phyloP scores from a whole-genome alignment of 768 basidiomycete species.

The Glaciozyma martinii region DNA sequence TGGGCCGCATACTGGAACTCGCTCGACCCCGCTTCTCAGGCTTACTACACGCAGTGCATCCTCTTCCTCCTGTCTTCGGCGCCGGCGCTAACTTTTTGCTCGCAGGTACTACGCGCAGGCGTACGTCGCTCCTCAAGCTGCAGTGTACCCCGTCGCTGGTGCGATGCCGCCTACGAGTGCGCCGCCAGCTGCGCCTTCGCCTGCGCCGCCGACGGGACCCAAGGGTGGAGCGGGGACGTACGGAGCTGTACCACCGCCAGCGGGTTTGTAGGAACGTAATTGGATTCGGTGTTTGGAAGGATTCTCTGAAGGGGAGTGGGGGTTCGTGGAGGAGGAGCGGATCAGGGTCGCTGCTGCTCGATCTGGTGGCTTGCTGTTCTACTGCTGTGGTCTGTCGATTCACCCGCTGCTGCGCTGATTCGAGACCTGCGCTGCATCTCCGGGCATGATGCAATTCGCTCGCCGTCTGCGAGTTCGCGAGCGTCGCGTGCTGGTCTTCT shows the following conservation, averaged over 20 bases:
- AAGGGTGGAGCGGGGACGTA: conserved; percentile 8
- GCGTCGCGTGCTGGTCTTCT: too few relatives aligned
- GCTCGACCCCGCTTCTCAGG: conserved; percentile 25
- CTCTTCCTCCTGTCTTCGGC: neutral
- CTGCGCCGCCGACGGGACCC: neutral
- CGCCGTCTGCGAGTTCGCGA: too few relatives aligned
- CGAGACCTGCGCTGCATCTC: too few relatives aligned
- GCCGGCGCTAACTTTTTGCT: neutral
- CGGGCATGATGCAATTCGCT: too few relatives aligned
- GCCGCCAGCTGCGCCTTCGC: conserved; percentile 2
- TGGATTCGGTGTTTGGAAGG: too few relatives aligned
- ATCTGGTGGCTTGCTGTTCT: too few relatives aligned
- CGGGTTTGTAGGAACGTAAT: conserved; percentile 10
- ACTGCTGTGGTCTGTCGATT: too few relatives aligned
- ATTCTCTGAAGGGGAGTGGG: too few relatives aligned
- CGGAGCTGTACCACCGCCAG: conserved; percentile 21
- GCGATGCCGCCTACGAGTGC: conserved; percentile 3
- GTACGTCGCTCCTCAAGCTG: conserved; percentile 5
- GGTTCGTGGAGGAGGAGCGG: too few relatives aligned
- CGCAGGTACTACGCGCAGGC: conserved; percentile 24
- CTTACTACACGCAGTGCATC: conserved; percentile 29
- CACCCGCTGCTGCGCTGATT: too few relatives aligned
- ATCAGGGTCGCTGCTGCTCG: too few relatives aligned
- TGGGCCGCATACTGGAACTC: conserved; percentile 28
- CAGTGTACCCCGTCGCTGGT: neutral